Evolutionary conservation across 495 filamentous ascomycete genomes (phyloP), one percentile per base, ranked within the genome.

Genomic region (Penicillium taxi): DNA sequence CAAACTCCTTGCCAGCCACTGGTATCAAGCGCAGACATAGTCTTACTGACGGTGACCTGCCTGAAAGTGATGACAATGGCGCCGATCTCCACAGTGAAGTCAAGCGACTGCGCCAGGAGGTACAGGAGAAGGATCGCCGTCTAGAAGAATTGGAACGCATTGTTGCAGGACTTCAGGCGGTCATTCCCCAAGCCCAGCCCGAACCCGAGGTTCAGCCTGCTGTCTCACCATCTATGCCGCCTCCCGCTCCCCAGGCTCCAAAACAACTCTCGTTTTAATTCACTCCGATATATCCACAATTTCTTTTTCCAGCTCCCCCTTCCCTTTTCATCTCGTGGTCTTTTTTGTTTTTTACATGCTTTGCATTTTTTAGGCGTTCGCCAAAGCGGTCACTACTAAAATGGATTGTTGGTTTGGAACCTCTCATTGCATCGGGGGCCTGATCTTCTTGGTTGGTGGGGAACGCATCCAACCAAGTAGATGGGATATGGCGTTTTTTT

Each of bases 81-180:
- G 55, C 55, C 6, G 73, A 78, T 44, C 45, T 79, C 13, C 70
- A 72, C 13, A 58, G 60, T n/a, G 77, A 80, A 37, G 50, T 78
- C 6, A 77, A 77, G 44, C 58, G 70, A 34, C 58, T 83, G 28
- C 63, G 67, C 31, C 56, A 53, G 19, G 76, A 82, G 50, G 71
- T 73, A 18, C 58, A 73, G 41, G 67, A 74, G 45, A 70, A 70
- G 37, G 66, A 70, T 31, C 63, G 59, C 6, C 63, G 66, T 6
- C 48, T 70, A 24, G 55, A 64, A 33, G 64, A 70, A 28, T 44
- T 70, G 27, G 66, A 70, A 50, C 53, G 61, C 16, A 59, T 67
- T 34, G 66, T 70, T n/a, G 48, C 60, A 3, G 63, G 55, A 6
- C 44, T 70, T 28, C 64, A 67, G 44, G 63, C 67, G 39, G 54